Conservation (phyloP, 169 alveolate species). For the Plasmodium billcollinsi region DNA sequence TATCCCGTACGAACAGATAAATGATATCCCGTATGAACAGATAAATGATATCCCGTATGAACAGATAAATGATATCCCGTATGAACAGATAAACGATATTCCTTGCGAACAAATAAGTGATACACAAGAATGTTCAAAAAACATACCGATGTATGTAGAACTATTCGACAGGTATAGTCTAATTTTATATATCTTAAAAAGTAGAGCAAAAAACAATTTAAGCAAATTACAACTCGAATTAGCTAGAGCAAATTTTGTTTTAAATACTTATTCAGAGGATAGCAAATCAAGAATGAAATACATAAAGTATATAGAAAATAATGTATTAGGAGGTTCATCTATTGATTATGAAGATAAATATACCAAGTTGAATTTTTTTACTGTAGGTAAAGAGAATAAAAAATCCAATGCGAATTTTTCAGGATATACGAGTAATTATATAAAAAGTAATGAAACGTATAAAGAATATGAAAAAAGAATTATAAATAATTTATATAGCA, state of each 20-base stretch:
- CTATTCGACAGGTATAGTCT: conserved; percentile 89
- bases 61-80: neutral
- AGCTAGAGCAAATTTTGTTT: conserved; percentile 87
- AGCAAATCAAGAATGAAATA: conserved; percentile 76
- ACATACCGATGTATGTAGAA: conserved; percentile 77
- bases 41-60: neutral
- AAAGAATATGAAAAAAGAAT: conserved; percentile 81
- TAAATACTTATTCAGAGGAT: conserved; percentile 86
- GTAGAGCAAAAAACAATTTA: conserved; percentile 85
- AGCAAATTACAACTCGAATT: conserved; percentile 87
- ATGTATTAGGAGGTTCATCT: conserved; percentile 41
- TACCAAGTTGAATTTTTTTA: conserved; percentile 80
- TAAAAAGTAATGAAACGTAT: conserved; percentile 86
- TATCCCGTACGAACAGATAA: neutral
- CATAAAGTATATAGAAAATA: conserved; percentile 62
- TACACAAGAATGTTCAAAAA: neutral
- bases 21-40: neutral
- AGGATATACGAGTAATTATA: conserved; percentile 82
- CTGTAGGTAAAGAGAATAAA: conserved; percentile 79
- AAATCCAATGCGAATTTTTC: conserved; percentile 17
- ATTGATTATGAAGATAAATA: conserved; percentile 32
- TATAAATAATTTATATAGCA: conserved; percentile 84
- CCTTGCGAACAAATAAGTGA: neutral
- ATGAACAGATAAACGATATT: neutral
- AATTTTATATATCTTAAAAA: conserved; percentile 88